These are phyloP conservation scores for Trichoderma sp. DNA, from an alignment of 2,329 filamentous ascomycete genomes.

Conservation along the genomic window DNA sequence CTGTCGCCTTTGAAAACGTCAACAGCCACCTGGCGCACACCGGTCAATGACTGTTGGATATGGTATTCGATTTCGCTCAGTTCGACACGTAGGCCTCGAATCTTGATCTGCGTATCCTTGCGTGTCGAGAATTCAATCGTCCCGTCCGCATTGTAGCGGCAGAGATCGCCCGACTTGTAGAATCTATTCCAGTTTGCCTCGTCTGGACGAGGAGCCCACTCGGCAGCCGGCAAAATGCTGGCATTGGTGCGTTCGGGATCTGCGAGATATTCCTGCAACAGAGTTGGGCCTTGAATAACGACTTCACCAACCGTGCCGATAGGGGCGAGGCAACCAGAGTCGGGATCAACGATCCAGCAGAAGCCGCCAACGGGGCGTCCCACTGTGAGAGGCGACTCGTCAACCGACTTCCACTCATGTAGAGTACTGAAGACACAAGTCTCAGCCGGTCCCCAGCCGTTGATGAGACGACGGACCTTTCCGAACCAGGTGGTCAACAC, in stretches of 20 bases:
- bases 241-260: constrained; percentile 44
- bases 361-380: constrained; percentile 24
- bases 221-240: constrained; percentile 42
- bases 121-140: constrained; percentile 50
- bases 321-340: constrained; percentile 32
- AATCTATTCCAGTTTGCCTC: constrained; percentile 30
- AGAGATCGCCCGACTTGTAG: constrained; percentile 53
- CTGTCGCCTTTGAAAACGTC: not conserved
- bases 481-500: constrained; percentile 10
- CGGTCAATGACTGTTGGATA: constrained; percentile 9
- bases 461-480: constrained; percentile 41
- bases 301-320: constrained; percentile 38
- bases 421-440: constrained; percentile 36
- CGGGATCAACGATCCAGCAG: constrained; percentile 33
- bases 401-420: not conserved
- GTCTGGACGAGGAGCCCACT: constrained; percentile 2
- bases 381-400: constrained; percentile 16
- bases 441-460: constrained; percentile 49
- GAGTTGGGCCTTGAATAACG: constrained; percentile 46
- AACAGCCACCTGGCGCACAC: constrained; percentile 17
- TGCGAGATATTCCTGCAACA: constrained; percentile 54
- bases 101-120: constrained; percentile 60
- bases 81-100: constrained; percentile 58
- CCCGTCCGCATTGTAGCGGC: constrained; percentile 43
- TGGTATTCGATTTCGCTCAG: constrained; percentile 36